Percentiles rank a stretch among this genome's conserved stretches.
Evolutionary conservation across 148 eudicot species (phyloP).

Genomic region (Dianthus caryophyllus): DNA sequence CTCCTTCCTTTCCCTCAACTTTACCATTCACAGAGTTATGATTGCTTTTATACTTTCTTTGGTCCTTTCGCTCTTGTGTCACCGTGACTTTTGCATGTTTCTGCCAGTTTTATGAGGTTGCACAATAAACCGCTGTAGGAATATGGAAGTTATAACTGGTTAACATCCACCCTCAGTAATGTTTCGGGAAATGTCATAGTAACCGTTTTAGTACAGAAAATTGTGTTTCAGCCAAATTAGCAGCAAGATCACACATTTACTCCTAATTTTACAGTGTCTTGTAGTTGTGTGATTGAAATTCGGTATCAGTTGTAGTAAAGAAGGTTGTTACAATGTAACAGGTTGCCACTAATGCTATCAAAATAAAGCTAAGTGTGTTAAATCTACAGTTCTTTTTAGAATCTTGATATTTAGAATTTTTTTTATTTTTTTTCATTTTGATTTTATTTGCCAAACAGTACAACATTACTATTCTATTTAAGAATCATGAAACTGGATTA

Average conservation of each 20-base stretch:
- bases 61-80: slow-evolving; percentile 20
- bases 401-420: not conserved
- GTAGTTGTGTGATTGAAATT: too few species aligned
- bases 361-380: too few species aligned
- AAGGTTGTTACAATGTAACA: too few species aligned
- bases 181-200: not conserved
- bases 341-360: too few species aligned
- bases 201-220: not conserved
- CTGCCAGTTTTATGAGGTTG: slow-evolving; percentile 14
- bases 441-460: too few species aligned
- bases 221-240: not conserved
- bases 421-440: too few species aligned
- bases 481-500: too few species aligned
- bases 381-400: not conserved
- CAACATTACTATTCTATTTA: too few species aligned
- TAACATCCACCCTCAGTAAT: not conserved
- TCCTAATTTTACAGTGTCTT: too few species aligned
- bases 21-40: slow-evolving; percentile 41
- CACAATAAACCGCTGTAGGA: not conserved
- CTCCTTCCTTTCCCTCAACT: slow-evolving; percentile 59
- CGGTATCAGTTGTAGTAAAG: too few species aligned
- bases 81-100: slow-evolving; percentile 18
- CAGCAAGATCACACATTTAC: too few species aligned
- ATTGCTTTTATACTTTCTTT: slow-evolving; percentile 33
- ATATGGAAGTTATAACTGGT: not conserved